Evolutionary conservation across 768 basidiomycete species (phyloP).

Genomic region (Clitopilus hobsonii): DNA sequence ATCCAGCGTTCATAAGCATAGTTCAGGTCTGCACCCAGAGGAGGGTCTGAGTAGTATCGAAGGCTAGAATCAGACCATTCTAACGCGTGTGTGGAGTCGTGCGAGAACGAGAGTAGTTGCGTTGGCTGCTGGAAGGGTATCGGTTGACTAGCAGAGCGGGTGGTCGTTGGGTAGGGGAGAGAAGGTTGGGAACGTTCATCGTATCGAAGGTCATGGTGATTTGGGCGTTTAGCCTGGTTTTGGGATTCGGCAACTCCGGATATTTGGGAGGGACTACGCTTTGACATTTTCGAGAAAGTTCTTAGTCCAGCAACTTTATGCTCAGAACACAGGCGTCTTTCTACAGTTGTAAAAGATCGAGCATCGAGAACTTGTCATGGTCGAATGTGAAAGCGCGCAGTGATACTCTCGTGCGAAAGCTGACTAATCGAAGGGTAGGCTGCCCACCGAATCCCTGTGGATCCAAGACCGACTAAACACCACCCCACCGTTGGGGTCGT

Average conservation of each 20-base stretch:
- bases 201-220: not conserved
- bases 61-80: constrained; percentile 67
- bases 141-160: constrained; percentile 6
- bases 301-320: not conserved
- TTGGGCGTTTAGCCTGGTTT: not conserved
- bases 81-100: constrained; percentile 48
- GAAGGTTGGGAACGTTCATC: not conserved
- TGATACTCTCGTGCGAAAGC: too few relatives aligned
- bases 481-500: too few relatives aligned
- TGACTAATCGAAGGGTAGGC: too few relatives aligned
- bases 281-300: not conserved
- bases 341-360: too few relatives aligned
- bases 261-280: not conserved
- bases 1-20: constrained; percentile 76
- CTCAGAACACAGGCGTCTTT: too few relatives aligned
- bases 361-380: too few relatives aligned
- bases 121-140: constrained; percentile 67
- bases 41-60: constrained; percentile 69
- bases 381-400: too few relatives aligned
- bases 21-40: constrained; percentile 55
- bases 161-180: not conserved
- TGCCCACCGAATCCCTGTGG: too few relatives aligned
- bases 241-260: not conserved
- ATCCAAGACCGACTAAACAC: too few relatives aligned
- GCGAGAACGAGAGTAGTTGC: constrained; percentile 69